Evolutionary conservation across 805 yeast genomes (phyloP).

Genomic region (Candida coleopterorum): DNA sequence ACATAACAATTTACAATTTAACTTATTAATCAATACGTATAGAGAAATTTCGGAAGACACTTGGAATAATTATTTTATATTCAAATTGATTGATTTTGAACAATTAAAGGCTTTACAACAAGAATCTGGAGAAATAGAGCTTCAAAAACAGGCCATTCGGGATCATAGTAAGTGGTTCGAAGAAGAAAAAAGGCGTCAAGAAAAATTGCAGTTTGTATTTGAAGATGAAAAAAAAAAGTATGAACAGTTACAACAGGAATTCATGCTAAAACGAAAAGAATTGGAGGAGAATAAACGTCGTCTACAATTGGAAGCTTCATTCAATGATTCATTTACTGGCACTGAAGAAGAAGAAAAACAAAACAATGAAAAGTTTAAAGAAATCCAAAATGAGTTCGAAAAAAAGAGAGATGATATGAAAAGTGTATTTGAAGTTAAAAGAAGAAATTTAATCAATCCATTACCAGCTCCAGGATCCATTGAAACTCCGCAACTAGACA

Average conservation of each 20-base stretch:
- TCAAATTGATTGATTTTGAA: slow-evolving; percentile 37
- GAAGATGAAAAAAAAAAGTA: slow-evolving; percentile 8
- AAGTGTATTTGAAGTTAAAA: slow-evolving; percentile 10
- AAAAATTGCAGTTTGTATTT: slow-evolving; percentile 4
- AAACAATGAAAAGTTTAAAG: slow-evolving; percentile 1
- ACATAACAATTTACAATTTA: slow-evolving; percentile 39
- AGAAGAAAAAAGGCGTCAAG: slow-evolving; percentile 9
- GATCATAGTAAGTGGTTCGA: slow-evolving; percentile 9
- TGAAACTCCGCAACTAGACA: slow-evolving; percentile 19
- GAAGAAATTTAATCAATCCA: slow-evolving; percentile 9
- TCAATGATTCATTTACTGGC: slow-evolving; percentile 8
- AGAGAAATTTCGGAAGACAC: slow-evolving; percentile 35
- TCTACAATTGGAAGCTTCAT: slow-evolving; percentile 9
- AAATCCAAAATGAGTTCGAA: slow-evolving; percentile 9
- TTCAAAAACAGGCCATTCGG: slow-evolving; percentile 7
- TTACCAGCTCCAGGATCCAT: slow-evolving; percentile 16
- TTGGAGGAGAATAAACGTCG: slow-evolving; percentile 13
- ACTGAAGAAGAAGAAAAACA: slow-evolving; percentile 3
- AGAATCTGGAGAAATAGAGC: slow-evolving; percentile 12
- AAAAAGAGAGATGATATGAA: slow-evolving; percentile 12
- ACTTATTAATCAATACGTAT: slow-evolving; percentile 34
- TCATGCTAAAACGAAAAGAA: slow-evolving; percentile 13
- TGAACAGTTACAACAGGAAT: slow-evolving; percentile 9
- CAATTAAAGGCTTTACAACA: slow-evolving; percentile 19
- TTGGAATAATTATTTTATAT: slow-evolving; percentile 35